Percentiles rank a stretch among this genome's conserved stretches.
These are phyloP conservation scores for Byssoonygena ceratinophila DNA, from an alignment of 2,329 filamentous ascomycete genomes.

Conservation along the genomic window DNA sequence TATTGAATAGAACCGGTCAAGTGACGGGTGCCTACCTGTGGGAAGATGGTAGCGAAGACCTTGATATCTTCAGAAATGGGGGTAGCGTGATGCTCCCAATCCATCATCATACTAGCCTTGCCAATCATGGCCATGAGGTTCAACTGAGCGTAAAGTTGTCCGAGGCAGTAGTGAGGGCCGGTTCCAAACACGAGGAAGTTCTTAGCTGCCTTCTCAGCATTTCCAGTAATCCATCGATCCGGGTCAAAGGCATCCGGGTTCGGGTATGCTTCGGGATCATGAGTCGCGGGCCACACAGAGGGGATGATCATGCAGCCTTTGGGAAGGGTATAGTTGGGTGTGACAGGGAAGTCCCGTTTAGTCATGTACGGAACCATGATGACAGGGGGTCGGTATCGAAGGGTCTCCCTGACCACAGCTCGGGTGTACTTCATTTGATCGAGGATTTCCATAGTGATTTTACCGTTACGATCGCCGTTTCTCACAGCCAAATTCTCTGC, in stretches of 20 bases:
- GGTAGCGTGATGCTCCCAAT: constrained; percentile 85
- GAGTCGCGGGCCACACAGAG: constrained; percentile 78
- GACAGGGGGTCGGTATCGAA: constrained; percentile 90
- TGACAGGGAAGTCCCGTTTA: constrained; percentile 92
- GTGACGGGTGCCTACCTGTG: constrained; percentile 55
- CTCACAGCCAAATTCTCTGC: constrained; percentile 77
- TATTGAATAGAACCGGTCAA: constrained; percentile 6
- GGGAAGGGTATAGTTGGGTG: constrained; percentile 75
- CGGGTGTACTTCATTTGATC: constrained; percentile 84
- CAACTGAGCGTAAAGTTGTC: constrained; percentile 79
- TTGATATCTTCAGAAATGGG: constrained; percentile 84
- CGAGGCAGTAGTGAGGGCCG: constrained; percentile 91
- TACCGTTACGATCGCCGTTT: constrained; percentile 60
- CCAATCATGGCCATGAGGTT: constrained; percentile 84
- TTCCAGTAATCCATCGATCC: constrained; percentile 80
- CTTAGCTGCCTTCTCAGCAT: constrained; percentile 83
- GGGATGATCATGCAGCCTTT: constrained; percentile 95
- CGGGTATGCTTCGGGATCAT: constrained; percentile 84
- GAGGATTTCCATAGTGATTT: constrained; percentile 70
- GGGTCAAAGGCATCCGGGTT: constrained; percentile 83
- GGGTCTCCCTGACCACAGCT: constrained; percentile 79
- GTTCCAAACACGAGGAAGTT: constrained; percentile 96
- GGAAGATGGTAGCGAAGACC: constrained; percentile 97
- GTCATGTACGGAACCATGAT: constrained; percentile 92
- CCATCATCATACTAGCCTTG: constrained; percentile 73